phyloP scores from a whole-genome alignment of 2,329 filamentous ascomycete genomes.

The Chaetomiaceae sp. region DNA sequence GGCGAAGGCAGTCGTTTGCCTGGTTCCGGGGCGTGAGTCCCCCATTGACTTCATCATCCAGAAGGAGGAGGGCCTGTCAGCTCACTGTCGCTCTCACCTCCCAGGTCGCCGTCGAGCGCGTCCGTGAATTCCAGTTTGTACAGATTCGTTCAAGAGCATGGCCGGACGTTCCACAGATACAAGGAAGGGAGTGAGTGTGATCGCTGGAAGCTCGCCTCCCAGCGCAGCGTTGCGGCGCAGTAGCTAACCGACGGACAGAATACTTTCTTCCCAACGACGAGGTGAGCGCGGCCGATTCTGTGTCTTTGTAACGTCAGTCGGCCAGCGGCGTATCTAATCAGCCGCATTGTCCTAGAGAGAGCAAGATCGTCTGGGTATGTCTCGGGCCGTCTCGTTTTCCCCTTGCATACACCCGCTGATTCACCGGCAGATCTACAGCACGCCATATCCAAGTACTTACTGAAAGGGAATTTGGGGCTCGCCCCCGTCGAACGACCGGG shows the following conservation, averaged over 20 bases:
- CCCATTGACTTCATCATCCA: neutral
- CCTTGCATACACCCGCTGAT: neutral
- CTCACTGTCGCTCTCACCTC: too few species aligned
- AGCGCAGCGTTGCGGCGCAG: too few species aligned
- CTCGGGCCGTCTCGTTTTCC: neutral
- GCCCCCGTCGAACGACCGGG: conserved; percentile 9
- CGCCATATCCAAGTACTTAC: conserved; percentile 12
- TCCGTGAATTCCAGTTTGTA: conserved; percentile 14
- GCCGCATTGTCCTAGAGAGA: conserved; percentile 4
- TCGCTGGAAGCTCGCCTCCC: neutral
- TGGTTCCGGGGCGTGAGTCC: neutral
- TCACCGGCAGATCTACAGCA: conserved; percentile 14
- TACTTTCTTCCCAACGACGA: conserved; percentile 18
- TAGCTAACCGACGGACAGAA: conserved; percentile 3
- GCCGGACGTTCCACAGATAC: conserved; percentile 17
- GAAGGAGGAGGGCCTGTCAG: too few species aligned
- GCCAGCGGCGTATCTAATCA: neutral
- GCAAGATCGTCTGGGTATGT: conserved; percentile 14
- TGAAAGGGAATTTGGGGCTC: conserved; percentile 12
- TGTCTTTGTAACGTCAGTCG: too few species aligned
- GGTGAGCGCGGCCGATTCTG: neutral
- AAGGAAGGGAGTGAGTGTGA: conserved; percentile 17
- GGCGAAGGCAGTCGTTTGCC: neutral
- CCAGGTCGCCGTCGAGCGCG: conserved; percentile 7
- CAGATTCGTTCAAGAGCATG: conserved; percentile 16